Evolutionary conservation across 2,329 filamentous ascomycete genomes (phyloP).

Genomic region (Stagonosporopsis tanaceti): DNA sequence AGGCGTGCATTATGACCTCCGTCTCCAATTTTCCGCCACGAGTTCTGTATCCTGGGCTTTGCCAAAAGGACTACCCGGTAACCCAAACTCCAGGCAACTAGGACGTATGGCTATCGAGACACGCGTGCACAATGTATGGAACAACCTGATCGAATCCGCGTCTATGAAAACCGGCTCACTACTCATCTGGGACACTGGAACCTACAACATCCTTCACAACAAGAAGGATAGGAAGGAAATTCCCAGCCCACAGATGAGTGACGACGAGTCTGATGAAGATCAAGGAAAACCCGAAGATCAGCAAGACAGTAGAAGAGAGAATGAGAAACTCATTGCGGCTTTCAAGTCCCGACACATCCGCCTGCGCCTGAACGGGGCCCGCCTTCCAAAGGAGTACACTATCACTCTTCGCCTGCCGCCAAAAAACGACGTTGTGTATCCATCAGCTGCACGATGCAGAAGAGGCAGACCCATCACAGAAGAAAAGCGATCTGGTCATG

Average conservation of each 20-base stretch:
- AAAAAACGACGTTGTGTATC: conserved; percentile 38
- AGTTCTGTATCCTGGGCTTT: conserved; percentile 68
- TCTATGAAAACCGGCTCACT: conserved; percentile 54
- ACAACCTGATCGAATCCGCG: conserved; percentile 56
- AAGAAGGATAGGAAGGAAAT: conserved; percentile 22
- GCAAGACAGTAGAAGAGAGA: conserved; percentile 27
- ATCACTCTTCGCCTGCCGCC: conserved; percentile 51
- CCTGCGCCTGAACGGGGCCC: conserved; percentile 52
- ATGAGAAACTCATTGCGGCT: conserved; percentile 48
- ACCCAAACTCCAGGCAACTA: conserved; percentile 50
- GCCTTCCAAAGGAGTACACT: conserved; percentile 51
- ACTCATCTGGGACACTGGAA: conserved; percentile 57
- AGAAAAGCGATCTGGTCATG: neutral
- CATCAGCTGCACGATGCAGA: conserved; percentile 26
- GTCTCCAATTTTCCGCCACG: conserved; percentile 72
- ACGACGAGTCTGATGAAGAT: conserved; percentile 15
- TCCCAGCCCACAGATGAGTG: conserved; percentile 43
- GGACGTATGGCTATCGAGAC: conserved; percentile 57
- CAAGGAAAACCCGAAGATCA: neutral
- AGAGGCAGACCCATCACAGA: conserved; percentile 16
- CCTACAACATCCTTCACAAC: conserved; percentile 50
- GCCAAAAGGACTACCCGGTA: conserved; percentile 55
- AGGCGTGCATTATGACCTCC: conserved; percentile 73
- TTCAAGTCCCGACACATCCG: conserved; percentile 52
- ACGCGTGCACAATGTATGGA: conserved; percentile 56